phyloP scores from a whole-genome alignment of 805 yeast genomes.

The Henningerozyma blattae region DNA sequence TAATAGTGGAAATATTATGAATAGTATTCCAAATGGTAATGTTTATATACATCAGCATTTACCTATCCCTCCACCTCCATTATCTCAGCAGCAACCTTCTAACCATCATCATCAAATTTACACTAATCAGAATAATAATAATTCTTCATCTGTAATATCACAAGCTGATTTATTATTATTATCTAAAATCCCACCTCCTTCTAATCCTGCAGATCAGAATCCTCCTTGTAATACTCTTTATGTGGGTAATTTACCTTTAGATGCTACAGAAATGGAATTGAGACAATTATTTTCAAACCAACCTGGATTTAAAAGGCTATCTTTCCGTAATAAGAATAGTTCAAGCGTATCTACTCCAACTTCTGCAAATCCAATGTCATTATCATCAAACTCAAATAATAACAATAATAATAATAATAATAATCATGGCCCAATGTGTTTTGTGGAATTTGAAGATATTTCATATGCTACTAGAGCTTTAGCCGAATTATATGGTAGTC shows the following conservation, averaged over 20 bases:
- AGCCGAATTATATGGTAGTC: conserved; percentile 83
- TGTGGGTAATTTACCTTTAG: conserved; percentile 93
- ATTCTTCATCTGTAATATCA: conserved; percentile 10
- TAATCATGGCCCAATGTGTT: conserved; percentile 91
- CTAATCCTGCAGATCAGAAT: conserved; percentile 95
- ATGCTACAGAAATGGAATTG: conserved; percentile 84
- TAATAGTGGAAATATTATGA: background rate
- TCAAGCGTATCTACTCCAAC: no score
- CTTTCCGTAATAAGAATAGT: conserved; percentile 63
- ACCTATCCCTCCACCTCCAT: conserved; percentile 9
- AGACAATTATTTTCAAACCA: conserved; percentile 75
- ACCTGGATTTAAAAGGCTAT: conserved; percentile 79
- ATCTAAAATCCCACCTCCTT: conserved; percentile 76
- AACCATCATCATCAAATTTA: no score
- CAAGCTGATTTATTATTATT: conserved; percentile 52
- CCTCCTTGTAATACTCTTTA: conserved; percentile 95
- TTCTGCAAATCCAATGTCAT: no score
- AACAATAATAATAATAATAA: conserved; percentile 12
- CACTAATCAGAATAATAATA: no score
- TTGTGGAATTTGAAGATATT: conserved; percentile 93
- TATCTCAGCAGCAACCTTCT: no score
- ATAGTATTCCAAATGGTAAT: conserved; percentile 3
- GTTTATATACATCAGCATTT: conserved; percentile 7
- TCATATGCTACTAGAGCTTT: conserved; percentile 81
- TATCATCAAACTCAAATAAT: no score